phyloP scores from a whole-genome alignment of 1,139 yeast genomes.

The Debaryomyces subglobosus region DNA sequence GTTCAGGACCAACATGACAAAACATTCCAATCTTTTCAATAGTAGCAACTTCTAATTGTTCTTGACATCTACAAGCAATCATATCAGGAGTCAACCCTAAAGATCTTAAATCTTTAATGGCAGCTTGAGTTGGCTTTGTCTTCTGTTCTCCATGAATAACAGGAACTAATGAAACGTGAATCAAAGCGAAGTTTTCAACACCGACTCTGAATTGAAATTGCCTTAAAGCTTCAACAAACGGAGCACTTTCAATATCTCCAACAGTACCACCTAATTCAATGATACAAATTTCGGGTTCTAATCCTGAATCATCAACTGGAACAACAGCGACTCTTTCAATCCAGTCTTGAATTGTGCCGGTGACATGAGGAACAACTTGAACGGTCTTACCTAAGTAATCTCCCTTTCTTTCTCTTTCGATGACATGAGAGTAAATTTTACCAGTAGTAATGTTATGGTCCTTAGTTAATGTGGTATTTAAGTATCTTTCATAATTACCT shows the following conservation, averaged over 20 bases:
- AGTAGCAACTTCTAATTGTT: slow-evolving; percentile 77
- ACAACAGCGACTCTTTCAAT: slow-evolving; percentile 87
- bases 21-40: slow-evolving; percentile 97
- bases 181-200: slow-evolving; percentile 86
- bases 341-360: slow-evolving; percentile 98
- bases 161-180: slow-evolving; percentile 95
- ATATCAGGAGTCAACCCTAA: slow-evolving; percentile 94
- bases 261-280: slow-evolving; percentile 99
- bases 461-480: slow-evolving; percentile 87
- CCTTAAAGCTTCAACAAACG: slow-evolving; percentile 97
- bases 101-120: slow-evolving; percentile 93
- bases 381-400: slow-evolving; percentile 99
- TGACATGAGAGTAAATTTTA: slow-evolving; percentile 91
- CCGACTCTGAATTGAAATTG: slow-evolving; percentile 99
- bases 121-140: slow-evolving; percentile 99
- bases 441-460: slow-evolving; percentile 99
- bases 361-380: slow-evolving; percentile 97
- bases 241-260: slow-evolving; percentile 98
- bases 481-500: slow-evolving; percentile 96
- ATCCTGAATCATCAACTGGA: slow-evolving; percentile 91
- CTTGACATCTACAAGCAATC: slow-evolving; percentile 96
- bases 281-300: slow-evolving; percentile 91
- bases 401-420: slow-evolving; percentile 93
- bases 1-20: slow-evolving; percentile 97
- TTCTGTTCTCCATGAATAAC: slow-evolving; percentile 98